Evolutionary conservation across 345 rosid species (phyloP).

Genomic region (Clausena lansium): DNA sequence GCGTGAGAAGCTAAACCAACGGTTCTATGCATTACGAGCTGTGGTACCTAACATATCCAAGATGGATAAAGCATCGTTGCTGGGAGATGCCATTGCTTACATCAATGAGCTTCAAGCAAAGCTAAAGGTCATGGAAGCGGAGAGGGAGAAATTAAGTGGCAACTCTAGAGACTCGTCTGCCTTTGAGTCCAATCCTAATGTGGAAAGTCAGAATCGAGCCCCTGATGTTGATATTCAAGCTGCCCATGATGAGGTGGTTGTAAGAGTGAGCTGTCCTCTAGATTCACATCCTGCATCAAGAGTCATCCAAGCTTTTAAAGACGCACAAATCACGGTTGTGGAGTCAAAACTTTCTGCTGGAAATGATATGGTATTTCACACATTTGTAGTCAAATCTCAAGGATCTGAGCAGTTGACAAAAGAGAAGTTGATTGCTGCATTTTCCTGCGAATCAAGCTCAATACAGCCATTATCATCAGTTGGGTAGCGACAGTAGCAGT

Average conservation of each 20-base stretch:
- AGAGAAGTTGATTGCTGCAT: conserved; percentile 77
- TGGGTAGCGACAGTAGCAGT: conserved; percentile 44
- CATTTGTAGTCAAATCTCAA: conserved; percentile 72
- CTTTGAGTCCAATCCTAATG: conserved; percentile 23
- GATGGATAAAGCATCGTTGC: conserved; percentile 96
- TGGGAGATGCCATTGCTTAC: conserved; percentile 92
- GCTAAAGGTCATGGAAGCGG: conserved; percentile 74
- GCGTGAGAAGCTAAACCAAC: conserved; percentile 91
- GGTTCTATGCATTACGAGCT: conserved; percentile 86
- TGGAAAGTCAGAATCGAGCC: conserved; percentile 28
- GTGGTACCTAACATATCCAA: conserved; percentile 99
- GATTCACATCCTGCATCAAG: conserved; percentile 79
- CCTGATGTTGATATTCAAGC: conserved; percentile 62
- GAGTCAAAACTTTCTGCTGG: conserved; percentile 70
- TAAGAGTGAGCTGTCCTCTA: conserved; percentile 69
- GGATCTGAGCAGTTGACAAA: conserved; percentile 73
- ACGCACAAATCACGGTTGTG: conserved; percentile 50
- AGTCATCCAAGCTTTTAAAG: conserved; percentile 73
- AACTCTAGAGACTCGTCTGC: conserved; percentile 40
- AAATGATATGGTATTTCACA: conserved; percentile 62
- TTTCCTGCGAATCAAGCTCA: conserved; percentile 44
- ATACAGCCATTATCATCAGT: conserved; percentile 53
- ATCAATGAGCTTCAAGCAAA: conserved; percentile 93
- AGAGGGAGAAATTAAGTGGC: conserved; percentile 50
- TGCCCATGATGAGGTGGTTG: conserved; percentile 57